A percentile compares a stretch with the other conserved stretches of the same genome.
phyloP scores from a whole-genome alignment of 345 rosid genomes.

The Barbarea vulgaris region DNA sequence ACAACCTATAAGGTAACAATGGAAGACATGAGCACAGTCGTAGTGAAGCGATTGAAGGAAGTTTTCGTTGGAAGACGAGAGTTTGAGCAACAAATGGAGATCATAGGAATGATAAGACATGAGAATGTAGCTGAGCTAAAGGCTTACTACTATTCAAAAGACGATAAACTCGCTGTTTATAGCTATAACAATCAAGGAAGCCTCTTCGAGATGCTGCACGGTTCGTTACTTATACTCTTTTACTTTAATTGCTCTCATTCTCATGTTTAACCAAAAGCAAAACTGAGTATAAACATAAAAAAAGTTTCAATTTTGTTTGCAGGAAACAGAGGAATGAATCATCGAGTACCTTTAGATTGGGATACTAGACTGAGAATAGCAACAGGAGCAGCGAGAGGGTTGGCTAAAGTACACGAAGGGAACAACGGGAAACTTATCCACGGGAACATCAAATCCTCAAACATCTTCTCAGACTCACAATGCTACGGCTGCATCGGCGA shows the following conservation, averaged over 20 bases:
- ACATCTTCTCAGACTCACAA: constrained; percentile 68
- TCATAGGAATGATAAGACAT: constrained; percentile 75
- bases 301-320: not conserved
- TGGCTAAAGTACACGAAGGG: constrained; percentile 61
- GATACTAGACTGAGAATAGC: constrained; percentile 70
- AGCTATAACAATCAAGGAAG: constrained; percentile 71
- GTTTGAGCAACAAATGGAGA: constrained; percentile 95
- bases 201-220: constrained; percentile 70
- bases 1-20: constrained; percentile 70
- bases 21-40: constrained; percentile 58
- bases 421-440: constrained; percentile 67
- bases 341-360: constrained; percentile 63
- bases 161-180: constrained; percentile 83
- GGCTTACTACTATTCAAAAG: constrained; percentile 90
- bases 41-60: constrained; percentile 86
- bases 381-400: constrained; percentile 74
- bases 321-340: constrained; percentile 52
- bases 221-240: constrained; percentile 51
- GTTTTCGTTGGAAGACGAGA: constrained; percentile 78
- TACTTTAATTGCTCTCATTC: not conserved
- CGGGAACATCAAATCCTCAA: constrained; percentile 81
- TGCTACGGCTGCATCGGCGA: constrained; percentile 71
- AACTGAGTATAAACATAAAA: constrained; percentile 4
- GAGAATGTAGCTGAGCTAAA: constrained; percentile 78
- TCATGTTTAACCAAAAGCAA: not conserved